Evolutionary conservation across 495 filamentous ascomycete genomes (phyloP).

Genomic region (Tricharina praecox): DNA sequence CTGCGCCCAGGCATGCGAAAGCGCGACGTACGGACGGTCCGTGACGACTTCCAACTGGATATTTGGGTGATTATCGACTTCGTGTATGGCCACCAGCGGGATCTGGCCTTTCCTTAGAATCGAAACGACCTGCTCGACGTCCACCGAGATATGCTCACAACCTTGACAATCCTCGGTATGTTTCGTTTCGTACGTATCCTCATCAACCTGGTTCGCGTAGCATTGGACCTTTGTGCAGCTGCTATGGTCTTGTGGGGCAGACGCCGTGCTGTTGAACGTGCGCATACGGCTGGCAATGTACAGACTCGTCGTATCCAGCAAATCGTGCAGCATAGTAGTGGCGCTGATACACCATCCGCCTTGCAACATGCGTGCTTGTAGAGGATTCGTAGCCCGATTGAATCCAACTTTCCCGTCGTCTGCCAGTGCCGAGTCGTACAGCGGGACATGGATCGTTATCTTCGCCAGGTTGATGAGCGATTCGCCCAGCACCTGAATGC

Average conservation of each 20-base stretch:
- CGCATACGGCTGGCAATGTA: conserved; percentile 1
- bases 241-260: neutral
- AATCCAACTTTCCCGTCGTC: conserved; percentile 2
- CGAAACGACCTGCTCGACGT: neutral
- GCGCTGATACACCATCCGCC: conserved; percentile 7
- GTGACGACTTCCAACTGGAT: neutral
- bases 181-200: conserved; percentile 7
- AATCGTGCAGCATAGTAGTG: conserved; percentile 1
- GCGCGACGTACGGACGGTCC: conserved; percentile 1
- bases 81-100: neutral
- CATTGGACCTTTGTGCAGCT: conserved; percentile 3
- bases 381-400: conserved; percentile 3
- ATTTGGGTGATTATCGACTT: neutral
- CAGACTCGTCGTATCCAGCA: conserved; percentile 1
- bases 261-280: neutral
- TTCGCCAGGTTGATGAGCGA: neutral
- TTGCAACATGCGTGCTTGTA: conserved; percentile 3
- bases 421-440: neutral
- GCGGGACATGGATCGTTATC: neutral
- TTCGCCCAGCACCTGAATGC: conserved; percentile 7
- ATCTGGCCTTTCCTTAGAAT: neutral
- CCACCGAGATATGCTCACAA: conserved; percentile 7
- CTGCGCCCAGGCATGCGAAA: conserved; percentile 10
- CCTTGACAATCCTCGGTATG: neutral
- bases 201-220: conserved; percentile 7